Base-by-base conservation (phyloP, 2,329 filamentous ascomycete species). In the Arthrobotrys musiformis region DNA sequence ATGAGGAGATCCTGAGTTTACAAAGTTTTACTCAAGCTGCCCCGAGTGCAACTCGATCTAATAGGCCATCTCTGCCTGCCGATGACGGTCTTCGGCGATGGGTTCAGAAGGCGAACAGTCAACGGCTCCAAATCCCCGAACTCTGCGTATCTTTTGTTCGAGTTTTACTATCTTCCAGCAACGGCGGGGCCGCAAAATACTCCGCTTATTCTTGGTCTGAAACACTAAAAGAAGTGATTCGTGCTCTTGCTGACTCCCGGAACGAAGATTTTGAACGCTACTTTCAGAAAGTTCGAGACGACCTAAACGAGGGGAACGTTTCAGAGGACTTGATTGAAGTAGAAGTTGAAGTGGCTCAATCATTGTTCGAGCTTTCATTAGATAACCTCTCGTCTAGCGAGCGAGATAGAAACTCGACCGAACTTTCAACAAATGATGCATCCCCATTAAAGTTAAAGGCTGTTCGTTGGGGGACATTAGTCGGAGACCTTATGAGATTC, bases 331-430 rank as follows among this genome's bases (percentile, higher is more conserved):
- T 63, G 1, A 30, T 58, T 30, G 44, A 78, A 15, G 15, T 62
- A 28, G 67, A 72, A 33, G 85, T 86, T 69, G 81, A 81, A 0
- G 83, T 89, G 4, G 83, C 87, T 1, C 86, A 89, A 63, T 90
- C 89, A 85, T 81, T 89, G 0, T 88, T 90, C 61, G 89, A 90
- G 80, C 84, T 90, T 4, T 87, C 90, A 72, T 84, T 90, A 8
- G 89, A 90, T 78, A 86, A 89, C 19, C 70, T 81, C 17, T 79
- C 80, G 5, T 75, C 77, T 26, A 74, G 76, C 19, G 79, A 80
- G 37, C 74, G 80, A 60, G 79, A 79, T 17, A 73, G 78, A 46
- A 79, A 73, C 35, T 76, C 76, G 17, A 73, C 75, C 6, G 80
- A 81, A n/a, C 61, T 78, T 46, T 79, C 62, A 44, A 48, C 62